Base-by-base conservation (phyloP, 306 rosid species). In the Castanospermum australe region DNA sequence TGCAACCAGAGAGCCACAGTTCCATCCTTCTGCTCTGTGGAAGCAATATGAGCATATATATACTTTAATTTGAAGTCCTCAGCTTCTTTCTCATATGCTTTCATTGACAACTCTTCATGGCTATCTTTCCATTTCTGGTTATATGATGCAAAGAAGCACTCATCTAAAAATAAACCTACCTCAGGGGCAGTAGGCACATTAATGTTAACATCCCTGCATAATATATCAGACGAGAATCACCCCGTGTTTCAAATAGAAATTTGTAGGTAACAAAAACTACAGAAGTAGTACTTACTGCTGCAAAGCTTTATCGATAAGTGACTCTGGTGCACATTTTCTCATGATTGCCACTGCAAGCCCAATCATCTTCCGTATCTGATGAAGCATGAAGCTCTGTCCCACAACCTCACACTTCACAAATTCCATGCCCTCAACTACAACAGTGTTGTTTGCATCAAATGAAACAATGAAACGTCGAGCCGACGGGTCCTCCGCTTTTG, bases 351-450 rank as follows among this genome's bases (percentile, higher is more conserved):
- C 99, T 0, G 97, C 97, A 71, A 94, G 85, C 83, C 99, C 99
- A 5, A 94, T 92, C 97, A 92, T 85, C 86, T 94, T 91, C 63
- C 97, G 87, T 73, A 94, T 94, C 81, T 94, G 99, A 87, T 94
- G 97, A 87, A 92, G 99, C 97, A 94, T 94, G 92, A 94, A 94
- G 87, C 99, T 94, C 86, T 94, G 97, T 36, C 99, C 99, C 77
- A 91, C 90, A 75, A 94, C 93, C 76, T 88, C 99, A 50, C 99
- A 94, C 86, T 91, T 94, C 5, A 91, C 92, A 73, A 94, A 92
- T 25, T 89, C 94, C 67, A 92, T 87, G 45, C 92, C 99, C 30
- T 87, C 90, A 52, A 94, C 92, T 1, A 68, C 78, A 17, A 88
- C 68, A 2, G 56, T 51, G 17, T 89, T 83, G 51, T 80, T 81